phyloP scores from a whole-genome alignment of 179 eudicot species.

The Heliamphora ciliata region DNA sequence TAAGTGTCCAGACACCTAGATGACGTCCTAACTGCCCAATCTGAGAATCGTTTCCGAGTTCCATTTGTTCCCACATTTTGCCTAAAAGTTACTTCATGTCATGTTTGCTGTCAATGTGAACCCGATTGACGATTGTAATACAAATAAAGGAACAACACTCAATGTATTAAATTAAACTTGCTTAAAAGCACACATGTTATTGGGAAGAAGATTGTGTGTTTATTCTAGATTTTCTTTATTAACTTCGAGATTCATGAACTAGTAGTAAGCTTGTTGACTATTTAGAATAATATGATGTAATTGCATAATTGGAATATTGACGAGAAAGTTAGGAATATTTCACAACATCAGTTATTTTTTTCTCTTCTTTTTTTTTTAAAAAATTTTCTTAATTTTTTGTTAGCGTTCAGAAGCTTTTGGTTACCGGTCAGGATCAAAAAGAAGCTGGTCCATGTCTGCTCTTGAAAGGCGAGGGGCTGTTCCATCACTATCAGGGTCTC shows the following conservation, averaged over 20 bases:
- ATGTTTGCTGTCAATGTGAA: too few relatives aligned
- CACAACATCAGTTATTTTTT: not conserved
- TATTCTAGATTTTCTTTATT: not conserved
- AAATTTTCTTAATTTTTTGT: not conserved
- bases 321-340: not conserved
- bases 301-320: not conserved
- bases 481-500: constrained; percentile 17
- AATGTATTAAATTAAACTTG: not conserved
- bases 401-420: not conserved
- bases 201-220: not conserved
- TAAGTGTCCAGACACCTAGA: too few relatives aligned
- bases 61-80: too few relatives aligned
- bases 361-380: not conserved
- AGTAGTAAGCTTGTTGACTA: not conserved
- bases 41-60: too few relatives aligned
- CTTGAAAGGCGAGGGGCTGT: constrained; percentile 22
- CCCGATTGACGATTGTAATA: too few relatives aligned
- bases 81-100: too few relatives aligned
- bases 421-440: constrained; percentile 48
- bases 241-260: not conserved
- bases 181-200: not conserved
- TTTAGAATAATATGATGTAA: not conserved
- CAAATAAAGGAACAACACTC: not conserved
- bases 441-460: constrained; percentile 28
- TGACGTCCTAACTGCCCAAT: too few relatives aligned